Evolutionary conservation across 371 early-diverging fungal genomes (phyloP), one percentile per base, ranked within the genome.

Genomic region (Mucor indicus): DNA sequence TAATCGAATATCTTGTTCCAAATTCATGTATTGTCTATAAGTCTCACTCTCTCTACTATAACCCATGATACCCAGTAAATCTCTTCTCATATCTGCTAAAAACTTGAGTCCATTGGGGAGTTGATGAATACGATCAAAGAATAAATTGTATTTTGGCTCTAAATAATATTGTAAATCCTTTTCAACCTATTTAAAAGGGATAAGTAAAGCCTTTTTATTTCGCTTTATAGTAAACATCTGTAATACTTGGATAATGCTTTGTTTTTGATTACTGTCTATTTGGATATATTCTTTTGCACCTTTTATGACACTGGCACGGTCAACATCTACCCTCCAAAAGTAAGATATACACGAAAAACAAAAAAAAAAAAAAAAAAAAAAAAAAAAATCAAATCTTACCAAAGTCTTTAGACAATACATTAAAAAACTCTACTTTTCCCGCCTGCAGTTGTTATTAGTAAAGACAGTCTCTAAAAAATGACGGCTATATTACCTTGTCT

Each of bases 101-200:
- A 86, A 87, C 38, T 80, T 77, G 62, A 88, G 76, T 11, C 93
- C 93, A 23, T 81, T 84, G 0, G 90, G 89, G 15, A 90, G 67
- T 9, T 75, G 72, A 57, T 81, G 82, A 36, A 91, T 79, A 38
- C 80, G 79, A 48, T 83, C 81, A 57, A 92, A 89, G 20, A 92
- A 81, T 44, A 62, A 64, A 38, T 70, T 67, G 64, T 87, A 84
- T 3, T 60, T 62, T 1, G 91, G 90, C 0, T 72, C 71, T 16
- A 91, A 58, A n/a, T 73, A 60, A 23, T 82, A 71, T 12, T 82
- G 77, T 15, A 92, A 62, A 8, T 63, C 52, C 25, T 79, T 71
- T 37, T 86, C 83, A 13, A 75, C 67, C 23, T 74, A 64, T n/a
- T n/a, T n/a, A n/a, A n/a, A n/a, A n/a, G n/a, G n/a, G n/a, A n/a